These are phyloP conservation scores for Penicillium egyptiacum DNA, from an alignment of 495 filamentous ascomycete species.

Conservation along the genomic window DNA sequence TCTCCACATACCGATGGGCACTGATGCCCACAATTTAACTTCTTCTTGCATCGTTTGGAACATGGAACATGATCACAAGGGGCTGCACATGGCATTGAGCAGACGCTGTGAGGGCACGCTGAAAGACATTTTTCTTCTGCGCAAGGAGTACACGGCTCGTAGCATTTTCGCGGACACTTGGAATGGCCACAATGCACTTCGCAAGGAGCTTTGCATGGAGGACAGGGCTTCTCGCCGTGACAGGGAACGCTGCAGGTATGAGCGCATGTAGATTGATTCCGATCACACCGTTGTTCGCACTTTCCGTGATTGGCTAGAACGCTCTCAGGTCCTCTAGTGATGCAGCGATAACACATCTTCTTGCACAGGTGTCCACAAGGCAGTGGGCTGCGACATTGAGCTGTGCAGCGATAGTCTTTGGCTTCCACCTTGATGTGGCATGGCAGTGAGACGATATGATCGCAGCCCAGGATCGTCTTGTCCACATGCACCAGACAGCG, in stretches of 20 bases:
- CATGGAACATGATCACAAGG: constrained; percentile 67
- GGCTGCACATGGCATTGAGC: constrained; percentile 64
- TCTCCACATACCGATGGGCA: constrained; percentile 71
- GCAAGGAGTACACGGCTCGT: constrained; percentile 66
- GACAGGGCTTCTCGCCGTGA: constrained; percentile 54
- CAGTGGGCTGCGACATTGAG: constrained; percentile 45
- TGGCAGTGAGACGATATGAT: constrained; percentile 49
- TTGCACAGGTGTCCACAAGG: constrained; percentile 65
- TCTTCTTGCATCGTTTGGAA: constrained; percentile 57
- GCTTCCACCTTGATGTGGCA: constrained; percentile 50
- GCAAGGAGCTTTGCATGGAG: constrained; percentile 55
- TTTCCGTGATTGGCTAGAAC: constrained; percentile 43
- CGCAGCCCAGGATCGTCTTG: constrained; percentile 51
- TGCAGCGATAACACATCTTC: constrained; percentile 52
- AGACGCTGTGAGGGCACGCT: constrained; percentile 55
- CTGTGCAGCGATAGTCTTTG: constrained; percentile 43
- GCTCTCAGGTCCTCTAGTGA: constrained; percentile 23
- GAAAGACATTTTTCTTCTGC: constrained; percentile 56
- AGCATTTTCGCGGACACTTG: constrained; percentile 56
- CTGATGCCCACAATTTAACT: constrained; percentile 63
- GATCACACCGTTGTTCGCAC: constrained; percentile 55
- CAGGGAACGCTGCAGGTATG: constrained; percentile 57
- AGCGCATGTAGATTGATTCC: constrained; percentile 55
- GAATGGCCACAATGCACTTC: constrained; percentile 65
- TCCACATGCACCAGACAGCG: constrained; percentile 42